Evolutionary conservation across 768 basidiomycete species (phyloP), one percentile per base, ranked within the genome.

Genomic region (Tricholoma furcatifolium): DNA sequence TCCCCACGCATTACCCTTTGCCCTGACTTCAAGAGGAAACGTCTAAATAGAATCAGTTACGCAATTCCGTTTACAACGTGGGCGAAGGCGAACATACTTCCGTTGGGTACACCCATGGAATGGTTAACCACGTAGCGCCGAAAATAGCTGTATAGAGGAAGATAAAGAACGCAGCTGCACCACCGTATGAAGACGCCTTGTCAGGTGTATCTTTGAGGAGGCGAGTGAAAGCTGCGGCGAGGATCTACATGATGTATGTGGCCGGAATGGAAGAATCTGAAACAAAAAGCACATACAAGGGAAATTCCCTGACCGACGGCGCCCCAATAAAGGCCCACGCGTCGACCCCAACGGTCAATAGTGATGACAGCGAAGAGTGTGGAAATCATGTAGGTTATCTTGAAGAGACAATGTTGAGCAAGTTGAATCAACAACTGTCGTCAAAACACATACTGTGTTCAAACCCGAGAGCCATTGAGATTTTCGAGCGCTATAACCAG

Each of bases 111-210:
- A 69, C 68, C 67, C 69, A 70, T 2, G 74, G 74, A 48, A 75
- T 75, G 6, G 74, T 74, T 32, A 75, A 63, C 75, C 75, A 76
- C n/a, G 75, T 76, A 34, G 74, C 75, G 32, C 74, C 75, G 60
- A 75, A 76, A 15, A 74, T 57, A 12, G 68, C 67, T 1, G 74
- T 76, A 57, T 75, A 76, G 27, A 71, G 50, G 62, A 76, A 76
- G 27, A 76, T 69, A 62, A 75, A 75, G 56, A 73, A 67, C 4
- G 74, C 75, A 1, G 74, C 72, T 0, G 74, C 74, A 21, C 72
- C 74, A 21, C 74, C 75, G 59, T 73, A 76, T 50, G 66, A 55
- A 3, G 68, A 53, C 0, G 73, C 68, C 48, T 70, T 69, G 7
- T 72, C 74, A n/a, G 74, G 73, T 56, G 70, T 50, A 49, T 73